phyloP scores from a whole-genome alignment of 768 basidiomycete species.

The Grammothele lineata region DNA sequence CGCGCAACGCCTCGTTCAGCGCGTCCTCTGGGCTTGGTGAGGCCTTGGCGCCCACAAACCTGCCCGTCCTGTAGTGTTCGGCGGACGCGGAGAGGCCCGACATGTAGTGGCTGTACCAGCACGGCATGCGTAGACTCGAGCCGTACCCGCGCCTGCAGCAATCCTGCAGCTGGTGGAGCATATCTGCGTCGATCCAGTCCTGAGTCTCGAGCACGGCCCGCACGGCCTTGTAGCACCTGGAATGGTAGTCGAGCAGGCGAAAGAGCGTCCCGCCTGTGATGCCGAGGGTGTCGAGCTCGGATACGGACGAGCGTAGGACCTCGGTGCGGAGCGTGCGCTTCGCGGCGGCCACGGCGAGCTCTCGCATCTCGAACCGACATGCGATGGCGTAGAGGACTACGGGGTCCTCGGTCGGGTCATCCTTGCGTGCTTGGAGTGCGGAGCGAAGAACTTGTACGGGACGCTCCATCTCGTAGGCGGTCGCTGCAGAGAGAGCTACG shows the following conservation, averaged over 20 bases:
- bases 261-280: constrained; percentile 1
- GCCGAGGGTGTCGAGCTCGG: background rate
- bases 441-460: background rate
- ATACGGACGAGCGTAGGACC: background rate
- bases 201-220: background rate
- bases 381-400: constrained; percentile 5
- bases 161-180: background rate
- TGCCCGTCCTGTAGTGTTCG: too few species aligned
- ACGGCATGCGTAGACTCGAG: background rate
- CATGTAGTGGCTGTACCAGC: background rate
- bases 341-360: constrained; percentile 2
- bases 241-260: constrained; percentile 6
- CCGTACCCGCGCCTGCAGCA: background rate
- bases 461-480: constrained; percentile 15
- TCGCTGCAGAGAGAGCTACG: constrained; percentile 11
- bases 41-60: too few species aligned
- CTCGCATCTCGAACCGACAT: background rate
- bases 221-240: background rate
- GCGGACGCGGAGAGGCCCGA: background rate
- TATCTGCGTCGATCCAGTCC: constrained; percentile 2
- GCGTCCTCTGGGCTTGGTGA: too few species aligned
- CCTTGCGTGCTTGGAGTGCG: background rate
- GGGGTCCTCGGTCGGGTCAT: background rate
- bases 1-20: background rate
- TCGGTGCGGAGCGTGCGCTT: background rate